Evolutionary conservation across 73 alveolate species (phyloP).

Genomic region (Stentor coeruleus): DNA sequence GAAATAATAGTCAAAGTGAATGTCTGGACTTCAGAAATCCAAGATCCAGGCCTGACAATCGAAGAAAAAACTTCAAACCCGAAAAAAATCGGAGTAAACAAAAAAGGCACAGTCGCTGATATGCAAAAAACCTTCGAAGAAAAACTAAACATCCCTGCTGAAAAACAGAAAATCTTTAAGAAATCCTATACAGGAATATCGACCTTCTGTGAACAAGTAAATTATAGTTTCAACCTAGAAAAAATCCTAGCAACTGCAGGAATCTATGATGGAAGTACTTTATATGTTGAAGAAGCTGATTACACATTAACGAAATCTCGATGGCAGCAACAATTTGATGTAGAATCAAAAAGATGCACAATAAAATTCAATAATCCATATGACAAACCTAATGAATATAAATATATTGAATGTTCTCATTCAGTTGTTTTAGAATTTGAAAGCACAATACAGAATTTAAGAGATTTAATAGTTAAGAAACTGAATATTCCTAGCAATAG

Average conservation of each 20-base stretch:
- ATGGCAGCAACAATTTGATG: conserved; percentile 13
- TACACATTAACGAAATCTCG: neutral
- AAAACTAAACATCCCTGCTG: neutral
- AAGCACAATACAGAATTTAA: neutral
- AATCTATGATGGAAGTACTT: neutral
- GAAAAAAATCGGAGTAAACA: neutral
- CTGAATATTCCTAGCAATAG: neutral
- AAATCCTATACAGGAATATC: neutral
- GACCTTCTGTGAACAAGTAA: neutral
- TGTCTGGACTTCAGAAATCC: neutral
- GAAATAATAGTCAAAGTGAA: neutral
- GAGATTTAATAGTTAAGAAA: neutral
- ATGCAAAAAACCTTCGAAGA: neutral
- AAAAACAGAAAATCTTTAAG: neutral
- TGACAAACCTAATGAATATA: neutral
- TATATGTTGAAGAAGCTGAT: neutral
- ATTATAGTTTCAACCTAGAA: neutral
- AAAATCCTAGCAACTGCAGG: neutral
- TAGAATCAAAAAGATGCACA: neutral
- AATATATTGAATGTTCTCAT: neutral
- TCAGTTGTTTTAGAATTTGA: neutral
- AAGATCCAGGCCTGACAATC: neutral
- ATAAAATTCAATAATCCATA: neutral
- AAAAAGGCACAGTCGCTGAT: neutral
- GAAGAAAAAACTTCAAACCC: conserved; percentile 2